phyloP scores from a whole-genome alignment of 352 stramenopile genomes.

The Phytopythium kandeliae region DNA sequence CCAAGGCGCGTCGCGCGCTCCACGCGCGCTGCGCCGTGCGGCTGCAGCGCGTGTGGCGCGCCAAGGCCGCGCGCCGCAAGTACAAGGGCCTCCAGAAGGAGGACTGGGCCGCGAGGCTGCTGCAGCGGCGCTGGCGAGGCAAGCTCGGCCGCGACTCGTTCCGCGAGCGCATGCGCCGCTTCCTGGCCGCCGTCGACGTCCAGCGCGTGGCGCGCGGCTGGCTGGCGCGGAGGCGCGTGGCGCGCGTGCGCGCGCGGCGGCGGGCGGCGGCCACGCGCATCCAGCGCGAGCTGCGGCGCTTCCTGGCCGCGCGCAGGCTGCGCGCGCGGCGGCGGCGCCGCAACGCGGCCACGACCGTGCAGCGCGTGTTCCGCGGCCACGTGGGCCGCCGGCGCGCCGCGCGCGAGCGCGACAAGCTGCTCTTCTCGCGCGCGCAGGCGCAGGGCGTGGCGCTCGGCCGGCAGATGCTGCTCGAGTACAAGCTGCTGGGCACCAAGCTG shows the following conservation, averaged over 20 bases:
- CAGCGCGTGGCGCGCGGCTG: constrained; percentile 85
- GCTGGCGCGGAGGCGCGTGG: constrained; percentile 54
- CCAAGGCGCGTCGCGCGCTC: constrained; percentile 67
- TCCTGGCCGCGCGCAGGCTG: constrained; percentile 44
- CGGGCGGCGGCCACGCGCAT: constrained; percentile 61
- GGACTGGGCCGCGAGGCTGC: constrained; percentile 87
- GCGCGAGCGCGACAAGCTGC: constrained; percentile 90
- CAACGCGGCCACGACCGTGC: constrained; percentile 71
- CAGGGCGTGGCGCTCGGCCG: constrained; percentile 94
- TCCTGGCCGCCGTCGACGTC: constrained; percentile 76
- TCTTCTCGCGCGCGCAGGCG: constrained; percentile 92
- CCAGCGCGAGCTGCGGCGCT: constrained; percentile 73
- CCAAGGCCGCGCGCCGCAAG: constrained; percentile 66
- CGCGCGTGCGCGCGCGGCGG: constrained; percentile 38
- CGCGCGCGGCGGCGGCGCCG: constrained; percentile 39
- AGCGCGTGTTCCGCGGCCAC: constrained; percentile 88
- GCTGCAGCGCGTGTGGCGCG: constrained; percentile 88
- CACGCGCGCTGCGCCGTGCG: constrained; percentile 68
- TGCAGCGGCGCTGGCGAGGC: constrained; percentile 91
- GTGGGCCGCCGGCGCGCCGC: constrained; percentile 70
- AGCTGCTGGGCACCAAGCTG: constrained; percentile 91
- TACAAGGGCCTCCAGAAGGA: constrained; percentile 78
- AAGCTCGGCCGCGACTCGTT: constrained; percentile 83
- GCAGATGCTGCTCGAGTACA: constrained; percentile 95
- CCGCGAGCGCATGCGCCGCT: constrained; percentile 64